Percentiles rank a stretch among this genome's conserved stretches.
These are phyloP conservation scores for Babesia bigemina DNA, from an alignment of 169 alveolate genomes.

Conservation along the genomic window DNA sequence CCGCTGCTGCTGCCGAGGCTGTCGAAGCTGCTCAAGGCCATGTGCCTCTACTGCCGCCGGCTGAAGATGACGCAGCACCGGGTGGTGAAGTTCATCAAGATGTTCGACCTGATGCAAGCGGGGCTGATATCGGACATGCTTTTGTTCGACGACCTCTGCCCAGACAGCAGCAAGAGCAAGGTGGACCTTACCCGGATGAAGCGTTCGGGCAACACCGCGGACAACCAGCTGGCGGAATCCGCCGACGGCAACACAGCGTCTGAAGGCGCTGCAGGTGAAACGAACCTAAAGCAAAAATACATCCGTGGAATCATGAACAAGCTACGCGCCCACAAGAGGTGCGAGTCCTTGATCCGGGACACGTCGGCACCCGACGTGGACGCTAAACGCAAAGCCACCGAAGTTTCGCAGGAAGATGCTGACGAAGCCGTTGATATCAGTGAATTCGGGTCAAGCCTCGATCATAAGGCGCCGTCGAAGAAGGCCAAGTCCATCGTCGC, in stretches of 20 bases:
- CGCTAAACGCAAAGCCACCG: not conserved
- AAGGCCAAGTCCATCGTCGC: slow-evolving; percentile 23
- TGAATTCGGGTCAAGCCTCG: not conserved
- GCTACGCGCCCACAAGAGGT: not conserved
- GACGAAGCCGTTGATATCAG: not conserved
- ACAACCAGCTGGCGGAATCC: not conserved
- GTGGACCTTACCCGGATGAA: not conserved
- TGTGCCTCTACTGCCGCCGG: slow-evolving; percentile 54
- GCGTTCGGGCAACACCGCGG: not conserved
- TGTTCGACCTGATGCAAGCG: slow-evolving; percentile 35
- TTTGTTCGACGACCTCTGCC: slow-evolving; percentile 35
- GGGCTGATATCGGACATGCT: slow-evolving; percentile 54
- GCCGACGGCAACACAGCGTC: not conserved
- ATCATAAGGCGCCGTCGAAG: not conserved
- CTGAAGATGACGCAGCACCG: slow-evolving; percentile 19
- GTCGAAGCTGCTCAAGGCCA: slow-evolving; percentile 85
- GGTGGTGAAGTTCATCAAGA: slow-evolving; percentile 22
- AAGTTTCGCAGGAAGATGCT: not conserved
- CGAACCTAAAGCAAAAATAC: not conserved
- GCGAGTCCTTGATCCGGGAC: not conserved
- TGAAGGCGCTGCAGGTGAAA: not conserved
- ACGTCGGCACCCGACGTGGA: not conserved
- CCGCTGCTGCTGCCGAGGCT: slow-evolving; percentile 90
- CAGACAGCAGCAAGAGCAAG: not conserved
- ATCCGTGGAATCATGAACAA: slow-evolving; percentile 10